These are phyloP conservation scores for Aspergillus brasiliensis DNA, from an alignment of 2,329 filamentous ascomycete genomes.

Conservation along the genomic window DNA sequence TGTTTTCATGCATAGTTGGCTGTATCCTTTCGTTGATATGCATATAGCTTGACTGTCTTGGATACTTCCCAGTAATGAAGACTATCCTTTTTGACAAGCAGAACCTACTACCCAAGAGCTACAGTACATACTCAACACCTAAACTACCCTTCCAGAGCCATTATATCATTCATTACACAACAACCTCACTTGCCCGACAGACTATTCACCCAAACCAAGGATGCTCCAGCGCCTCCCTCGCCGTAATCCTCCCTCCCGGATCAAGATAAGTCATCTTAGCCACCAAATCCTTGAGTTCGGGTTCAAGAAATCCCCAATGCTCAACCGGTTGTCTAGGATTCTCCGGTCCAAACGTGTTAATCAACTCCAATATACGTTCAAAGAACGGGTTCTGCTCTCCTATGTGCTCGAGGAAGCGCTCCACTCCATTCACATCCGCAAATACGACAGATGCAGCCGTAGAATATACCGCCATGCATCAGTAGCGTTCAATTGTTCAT, in stretches of 20 bases:
- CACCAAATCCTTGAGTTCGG: conserved; percentile 31
- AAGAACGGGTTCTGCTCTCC: conserved; percentile 43
- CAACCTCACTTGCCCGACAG: no score
- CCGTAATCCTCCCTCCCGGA: conserved; percentile 30
- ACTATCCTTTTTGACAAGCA: no score
- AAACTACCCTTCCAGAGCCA: no score
- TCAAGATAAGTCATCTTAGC: conserved; percentile 36
- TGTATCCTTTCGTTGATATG: no score
- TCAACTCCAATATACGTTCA: conserved; percentile 41
- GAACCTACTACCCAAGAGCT: no score
- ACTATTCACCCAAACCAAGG: conserved; percentile 24
- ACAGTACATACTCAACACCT: no score
- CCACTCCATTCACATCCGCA: conserved; percentile 34
- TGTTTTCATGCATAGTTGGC: no score
- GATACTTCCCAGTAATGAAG: no score
- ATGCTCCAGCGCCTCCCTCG: conserved; percentile 36
- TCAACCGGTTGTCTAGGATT: conserved; percentile 47
- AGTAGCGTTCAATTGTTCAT: conserved; percentile 21
- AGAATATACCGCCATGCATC: conserved; percentile 30
- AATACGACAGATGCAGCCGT: conserved; percentile 51
- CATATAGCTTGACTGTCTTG: no score
- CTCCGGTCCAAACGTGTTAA: conserved; percentile 40
- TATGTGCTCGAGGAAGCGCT: conserved; percentile 45
- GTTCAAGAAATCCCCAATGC: conserved; percentile 44
- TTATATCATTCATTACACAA: no score